phyloP scores from a whole-genome alignment of 2,329 filamentous ascomycete species.

The Xylariaceae sp. region DNA sequence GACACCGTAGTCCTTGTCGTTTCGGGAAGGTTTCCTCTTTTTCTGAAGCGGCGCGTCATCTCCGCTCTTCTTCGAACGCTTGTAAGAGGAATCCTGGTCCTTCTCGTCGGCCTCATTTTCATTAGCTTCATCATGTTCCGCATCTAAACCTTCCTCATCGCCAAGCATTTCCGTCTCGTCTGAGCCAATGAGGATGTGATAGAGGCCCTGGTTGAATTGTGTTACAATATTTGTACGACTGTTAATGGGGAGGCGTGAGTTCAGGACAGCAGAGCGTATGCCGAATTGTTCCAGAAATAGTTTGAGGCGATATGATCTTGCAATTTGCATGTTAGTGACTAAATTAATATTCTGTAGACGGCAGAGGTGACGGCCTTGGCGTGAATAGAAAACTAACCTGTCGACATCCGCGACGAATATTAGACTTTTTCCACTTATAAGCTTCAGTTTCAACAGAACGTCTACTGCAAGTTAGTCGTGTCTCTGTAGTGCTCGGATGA shows the following conservation, averaged over 20 bases:
- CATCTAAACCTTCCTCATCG: conserved; percentile 46
- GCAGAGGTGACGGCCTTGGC: conserved; percentile 44
- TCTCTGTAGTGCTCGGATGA: too few relatives aligned
- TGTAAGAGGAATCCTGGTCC: conserved; percentile 39
- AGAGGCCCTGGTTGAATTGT: conserved; percentile 94
- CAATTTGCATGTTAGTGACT: not conserved
- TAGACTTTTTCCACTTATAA: conserved; percentile 89
- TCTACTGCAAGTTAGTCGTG: conserved; percentile 34
- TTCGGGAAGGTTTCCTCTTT: conserved; percentile 61
- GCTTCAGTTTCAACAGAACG: conserved; percentile 89
- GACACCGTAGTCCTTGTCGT: conserved; percentile 88
- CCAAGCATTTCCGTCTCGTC: conserved; percentile 86
- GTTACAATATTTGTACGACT: conserved; percentile 91
- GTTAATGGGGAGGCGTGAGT: conserved; percentile 91
- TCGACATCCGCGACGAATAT: conserved; percentile 60
- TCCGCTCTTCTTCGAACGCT: conserved; percentile 28
- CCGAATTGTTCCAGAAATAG: conserved; percentile 95
- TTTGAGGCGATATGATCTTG: not conserved
- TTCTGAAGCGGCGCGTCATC: conserved; percentile 44
- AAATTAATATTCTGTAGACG: conserved; percentile 46
- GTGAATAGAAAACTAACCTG: conserved; percentile 40
- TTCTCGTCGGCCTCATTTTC: conserved; percentile 37
- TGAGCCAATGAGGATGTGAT: conserved; percentile 96
- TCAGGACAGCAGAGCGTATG: conserved; percentile 71
- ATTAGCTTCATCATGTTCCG: conserved; percentile 31